A percentile compares a stretch with the other conserved stretches of the same genome.
phyloP scores from a whole-genome alignment of 257 asterid genomes.

The Haberlea rhodopensis region DNA sequence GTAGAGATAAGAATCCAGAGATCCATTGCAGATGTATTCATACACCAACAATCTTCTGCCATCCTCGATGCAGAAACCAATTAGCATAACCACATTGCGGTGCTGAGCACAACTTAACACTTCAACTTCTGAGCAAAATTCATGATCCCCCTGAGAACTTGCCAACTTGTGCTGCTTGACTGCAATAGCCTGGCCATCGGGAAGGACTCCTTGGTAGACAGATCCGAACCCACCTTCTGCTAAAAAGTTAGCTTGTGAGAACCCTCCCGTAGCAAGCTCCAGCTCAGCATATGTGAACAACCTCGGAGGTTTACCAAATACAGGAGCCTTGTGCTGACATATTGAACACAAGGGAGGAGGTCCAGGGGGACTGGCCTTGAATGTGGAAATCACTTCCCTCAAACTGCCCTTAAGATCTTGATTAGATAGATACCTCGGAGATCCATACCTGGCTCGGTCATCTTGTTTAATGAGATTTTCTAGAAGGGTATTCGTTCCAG shows the following conservation, averaged over 20 bases:
- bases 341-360: conserved; percentile 96
- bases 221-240: conserved; percentile 98
- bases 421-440: conserved; percentile 62
- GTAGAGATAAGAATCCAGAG: conserved; percentile 89
- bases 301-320: conserved; percentile 92
- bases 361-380: conserved; percentile 54
- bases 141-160: conserved; percentile 97
- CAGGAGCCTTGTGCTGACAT: conserved; percentile 91
- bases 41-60: conserved; percentile 82
- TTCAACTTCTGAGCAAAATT: conserved; percentile 96
- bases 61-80: conserved; percentile 90
- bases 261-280: conserved; percentile 89
- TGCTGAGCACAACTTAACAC: conserved; percentile 98
- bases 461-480: conserved; percentile 66
- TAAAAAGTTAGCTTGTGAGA: conserved; percentile 73
- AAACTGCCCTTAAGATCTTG: conserved; percentile 65
- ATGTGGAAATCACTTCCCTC: conserved; percentile 68
- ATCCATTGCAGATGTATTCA: conserved; percentile 93
- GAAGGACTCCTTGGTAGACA: conserved; percentile 85
- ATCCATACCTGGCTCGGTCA: conserved; percentile 51
- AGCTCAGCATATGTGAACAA: conserved; percentile 83
- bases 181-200: conserved; percentile 91
- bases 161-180: conserved; percentile 97
- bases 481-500: conserved; percentile 48
- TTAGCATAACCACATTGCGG: conserved; percentile 89